These are phyloP conservation scores for Sicyos edulis DNA, from an alignment of 306 rosid genomes.

Conservation along the genomic window DNA sequence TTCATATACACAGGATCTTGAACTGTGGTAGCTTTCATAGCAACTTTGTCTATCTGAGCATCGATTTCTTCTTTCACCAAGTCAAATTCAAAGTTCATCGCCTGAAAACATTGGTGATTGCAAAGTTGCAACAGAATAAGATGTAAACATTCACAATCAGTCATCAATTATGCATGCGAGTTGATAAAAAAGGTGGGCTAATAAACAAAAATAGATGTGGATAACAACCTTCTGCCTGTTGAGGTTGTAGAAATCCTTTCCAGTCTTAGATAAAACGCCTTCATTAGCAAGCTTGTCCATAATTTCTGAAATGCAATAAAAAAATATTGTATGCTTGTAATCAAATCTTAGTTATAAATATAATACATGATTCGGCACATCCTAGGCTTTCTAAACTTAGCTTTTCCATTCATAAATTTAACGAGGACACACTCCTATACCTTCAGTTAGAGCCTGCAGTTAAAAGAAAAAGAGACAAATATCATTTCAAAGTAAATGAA, in stretches of 20 bases:
- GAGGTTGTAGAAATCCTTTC: conserved; percentile 53
- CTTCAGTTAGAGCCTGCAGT: conserved; percentile 75
- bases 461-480: conserved; percentile 24
- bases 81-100: conserved; percentile 54
- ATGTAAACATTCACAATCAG: conserved; percentile 3
- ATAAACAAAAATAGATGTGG: background rate
- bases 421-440: conserved; percentile 31
- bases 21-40: conserved; percentile 32
- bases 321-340: conserved; percentile 3
- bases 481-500: conserved; percentile 10
- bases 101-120: conserved; percentile 33
- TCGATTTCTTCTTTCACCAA: conserved; percentile 66
- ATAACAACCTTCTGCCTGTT: conserved; percentile 53
- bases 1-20: conserved; percentile 68
- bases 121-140: background rate
- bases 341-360: background rate
- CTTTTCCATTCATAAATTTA: conserved; percentile 10
- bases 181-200: background rate
- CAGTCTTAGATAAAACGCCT: conserved; percentile 52
- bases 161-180: background rate
- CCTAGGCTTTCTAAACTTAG: conserved; percentile 9
- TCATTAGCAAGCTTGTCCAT: conserved; percentile 63
- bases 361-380: background rate
- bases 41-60: conserved; percentile 31
- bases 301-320: conserved; percentile 50